Percentiles rank a stretch among this genome's conserved stretches.
Evolutionary conservation across 495 filamentous ascomycete species (phyloP).

Genomic region (Neurospora sp.): DNA sequence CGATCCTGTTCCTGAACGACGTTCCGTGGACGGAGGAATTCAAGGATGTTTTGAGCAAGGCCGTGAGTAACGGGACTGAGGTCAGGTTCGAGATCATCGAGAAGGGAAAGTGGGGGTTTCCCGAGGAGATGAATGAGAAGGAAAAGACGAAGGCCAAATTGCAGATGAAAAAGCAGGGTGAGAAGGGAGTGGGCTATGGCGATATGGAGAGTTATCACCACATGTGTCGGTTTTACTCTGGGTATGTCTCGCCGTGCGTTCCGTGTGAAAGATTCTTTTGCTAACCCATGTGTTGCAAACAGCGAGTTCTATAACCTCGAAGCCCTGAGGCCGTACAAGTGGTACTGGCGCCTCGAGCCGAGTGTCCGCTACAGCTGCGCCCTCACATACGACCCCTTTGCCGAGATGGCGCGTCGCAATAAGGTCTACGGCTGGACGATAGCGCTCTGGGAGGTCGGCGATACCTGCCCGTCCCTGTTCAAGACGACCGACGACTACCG

Average conservation of each 20-base stretch:
- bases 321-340: conserved; percentile 34
- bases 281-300: not conserved
- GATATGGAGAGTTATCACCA: conserved; percentile 99
- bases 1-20: conserved; percentile 94
- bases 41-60: conserved; percentile 68
- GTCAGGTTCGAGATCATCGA: conserved; percentile 70
- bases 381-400: conserved; percentile 47
- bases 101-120: conserved; percentile 80
- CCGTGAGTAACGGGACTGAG: conserved; percentile 57
- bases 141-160: conserved; percentile 57
- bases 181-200: conserved; percentile 86
- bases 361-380: conserved; percentile 43
- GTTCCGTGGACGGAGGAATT: conserved; percentile 79
- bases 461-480: conserved; percentile 41
- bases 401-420: conserved; percentile 39
- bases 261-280: not conserved
- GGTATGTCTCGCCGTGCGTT: conserved; percentile 37
- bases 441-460: conserved; percentile 37
- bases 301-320: conserved; percentile 51
- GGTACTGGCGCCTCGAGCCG: conserved; percentile 48
- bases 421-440: conserved; percentile 46
- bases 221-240: conserved; percentile 96
- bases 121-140: conserved; percentile 72
- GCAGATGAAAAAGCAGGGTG: conserved; percentile 76
- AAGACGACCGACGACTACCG: conserved; percentile 35